Evolutionary conservation across 257 asterid species (phyloP).

Genomic region (Buddleja alternifolia): DNA sequence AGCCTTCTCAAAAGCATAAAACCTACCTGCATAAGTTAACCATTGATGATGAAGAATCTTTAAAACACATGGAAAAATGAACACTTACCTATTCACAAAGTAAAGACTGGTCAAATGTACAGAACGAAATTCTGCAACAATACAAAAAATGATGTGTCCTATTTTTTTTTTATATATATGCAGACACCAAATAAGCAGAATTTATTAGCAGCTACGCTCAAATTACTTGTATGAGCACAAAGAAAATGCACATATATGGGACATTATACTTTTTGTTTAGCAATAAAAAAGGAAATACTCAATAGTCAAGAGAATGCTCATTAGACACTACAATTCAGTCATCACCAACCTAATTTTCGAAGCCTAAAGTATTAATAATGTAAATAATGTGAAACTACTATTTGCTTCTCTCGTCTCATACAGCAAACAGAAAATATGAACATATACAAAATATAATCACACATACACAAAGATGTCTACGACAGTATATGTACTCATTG

Average conservation of each 20-base stretch:
- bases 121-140: neutral
- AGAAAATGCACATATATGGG: slow-evolving; percentile 17
- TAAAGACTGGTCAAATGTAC: neutral
- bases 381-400: neutral
- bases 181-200: slow-evolving; percentile 4
- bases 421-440: neutral
- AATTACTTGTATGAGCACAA: slow-evolving; percentile 8
- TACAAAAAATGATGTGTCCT: too few relatives aligned
- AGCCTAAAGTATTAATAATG: neutral
- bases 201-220: neutral
- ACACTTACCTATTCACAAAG: neutral
- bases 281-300: slow-evolving; percentile 4
- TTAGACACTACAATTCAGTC: slow-evolving; percentile 19
- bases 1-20: slow-evolving; percentile 98
- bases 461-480: neutral
- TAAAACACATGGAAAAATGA: slow-evolving; percentile 10
- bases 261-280: neutral
- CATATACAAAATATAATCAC: neutral
- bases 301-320: slow-evolving; percentile 2
- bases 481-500: neutral
- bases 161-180: neutral
- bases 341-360: neutral
- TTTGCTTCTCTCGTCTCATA: neutral
- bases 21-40: slow-evolving; percentile 69
- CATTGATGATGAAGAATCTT: slow-evolving; percentile 24